Percentiles rank a stretch among this genome's conserved stretches.
Conservation (phyloP, 345 rosid genomes). For the Rhodamnia rubescens region DNA sequence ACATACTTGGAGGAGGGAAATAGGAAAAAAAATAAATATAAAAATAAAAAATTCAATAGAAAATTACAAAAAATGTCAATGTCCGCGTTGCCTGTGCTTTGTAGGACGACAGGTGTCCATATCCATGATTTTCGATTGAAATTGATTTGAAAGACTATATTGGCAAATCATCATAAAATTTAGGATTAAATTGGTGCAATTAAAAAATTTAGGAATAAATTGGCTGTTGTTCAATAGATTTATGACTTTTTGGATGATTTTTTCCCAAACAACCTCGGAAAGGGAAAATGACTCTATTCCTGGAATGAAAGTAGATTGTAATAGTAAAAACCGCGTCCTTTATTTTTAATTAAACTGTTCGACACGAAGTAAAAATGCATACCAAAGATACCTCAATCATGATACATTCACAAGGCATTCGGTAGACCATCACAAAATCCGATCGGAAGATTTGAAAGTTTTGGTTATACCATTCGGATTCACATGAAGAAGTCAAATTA, state of each 20-base stretch:
- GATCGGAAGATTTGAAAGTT: background rate
- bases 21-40: background rate
- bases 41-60: background rate
- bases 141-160: fast-evolving
- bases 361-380: background rate
- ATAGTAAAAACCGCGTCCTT: background rate
- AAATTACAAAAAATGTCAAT: background rate
- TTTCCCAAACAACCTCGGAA: background rate
- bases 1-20: fast-evolving
- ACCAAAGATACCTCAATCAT: background rate
- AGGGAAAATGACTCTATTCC: background rate
- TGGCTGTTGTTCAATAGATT: no score
- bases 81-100: fast-evolving
- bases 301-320: background rate
- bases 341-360: background rate
- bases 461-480: background rate
- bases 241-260: background rate
- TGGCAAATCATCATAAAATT: background rate
- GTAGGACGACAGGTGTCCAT: fast-evolving
- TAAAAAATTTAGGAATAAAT: background rate
- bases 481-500: background rate
- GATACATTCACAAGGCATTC: background rate
- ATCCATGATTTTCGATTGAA: fast-evolving
- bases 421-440: background rate
- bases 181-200: background rate